These are phyloP conservation scores for Kodamaea anthophila DNA, from an alignment of 1,139 yeast species.

Conservation along the genomic window DNA sequence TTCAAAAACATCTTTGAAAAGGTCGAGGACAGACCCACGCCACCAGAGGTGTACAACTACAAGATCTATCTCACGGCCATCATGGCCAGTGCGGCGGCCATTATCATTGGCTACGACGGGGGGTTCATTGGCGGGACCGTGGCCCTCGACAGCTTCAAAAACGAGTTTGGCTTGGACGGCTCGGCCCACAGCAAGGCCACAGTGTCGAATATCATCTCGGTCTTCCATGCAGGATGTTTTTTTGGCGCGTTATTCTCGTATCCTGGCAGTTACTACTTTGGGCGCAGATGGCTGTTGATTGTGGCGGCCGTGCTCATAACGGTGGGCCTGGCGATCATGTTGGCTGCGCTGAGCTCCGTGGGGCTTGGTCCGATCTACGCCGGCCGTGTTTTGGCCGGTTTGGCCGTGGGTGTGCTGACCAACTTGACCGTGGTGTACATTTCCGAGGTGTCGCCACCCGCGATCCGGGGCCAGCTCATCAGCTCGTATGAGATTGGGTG, in stretches of 20 bases:
- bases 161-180: constrained; percentile 30
- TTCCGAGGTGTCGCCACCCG: constrained; percentile 37
- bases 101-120: constrained; percentile 38
- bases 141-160: constrained; percentile 29
- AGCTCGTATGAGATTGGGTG: constrained; percentile 39
- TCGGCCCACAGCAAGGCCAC: constrained; percentile 18
- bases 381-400: constrained; percentile 37
- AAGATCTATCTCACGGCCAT: constrained; percentile 32
- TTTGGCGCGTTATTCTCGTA: constrained; percentile 41
- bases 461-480: constrained; percentile 35
- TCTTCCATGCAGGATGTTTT: constrained; percentile 44
- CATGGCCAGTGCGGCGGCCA: constrained; percentile 36
- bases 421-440: constrained; percentile 38
- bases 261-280: constrained; percentile 33
- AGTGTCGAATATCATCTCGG: constrained; percentile 34
- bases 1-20: constrained; percentile 27
- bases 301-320: constrained; percentile 31
- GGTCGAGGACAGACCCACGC: constrained; percentile 36
- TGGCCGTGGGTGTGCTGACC: constrained; percentile 37
- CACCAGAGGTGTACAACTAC: constrained; percentile 33
- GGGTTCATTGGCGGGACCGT: constrained; percentile 42
- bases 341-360: constrained; percentile 23
- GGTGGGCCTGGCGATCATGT: constrained; percentile 35
- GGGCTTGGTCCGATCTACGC: constrained; percentile 39
- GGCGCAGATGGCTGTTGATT: constrained; percentile 31